Percentiles rank a stretch among this genome's conserved stretches.
These are phyloP conservation scores for Solanum pinnatisectum DNA, from an alignment of 257 asterid species.

Conservation along the genomic window DNA sequence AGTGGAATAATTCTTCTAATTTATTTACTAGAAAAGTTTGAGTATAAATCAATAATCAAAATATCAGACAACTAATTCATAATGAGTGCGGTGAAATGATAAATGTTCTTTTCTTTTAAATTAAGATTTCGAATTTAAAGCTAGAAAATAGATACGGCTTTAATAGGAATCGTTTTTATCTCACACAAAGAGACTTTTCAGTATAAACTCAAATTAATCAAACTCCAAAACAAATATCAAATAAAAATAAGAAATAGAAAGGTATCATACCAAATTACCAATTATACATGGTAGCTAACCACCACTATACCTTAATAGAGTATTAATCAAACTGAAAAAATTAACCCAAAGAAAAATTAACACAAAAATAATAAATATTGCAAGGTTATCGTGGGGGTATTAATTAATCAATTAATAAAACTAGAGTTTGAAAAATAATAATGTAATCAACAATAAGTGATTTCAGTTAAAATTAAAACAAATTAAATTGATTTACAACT, in stretches of 20 bases:
- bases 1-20: not conserved
- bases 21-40: not conserved
- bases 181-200: not conserved
- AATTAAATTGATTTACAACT: not conserved
- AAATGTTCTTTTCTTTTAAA: not conserved
- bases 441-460: not conserved
- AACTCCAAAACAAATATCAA: rapidly evolving
- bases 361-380: not conserved
- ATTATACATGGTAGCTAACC: not conserved
- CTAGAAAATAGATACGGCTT: rapidly evolving
- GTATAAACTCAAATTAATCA: not conserved
- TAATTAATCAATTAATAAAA: not conserved
- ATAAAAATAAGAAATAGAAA: not conserved
- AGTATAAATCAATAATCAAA: not conserved
- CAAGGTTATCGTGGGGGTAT: not conserved
- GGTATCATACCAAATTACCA: not conserved
- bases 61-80: not conserved
- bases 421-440: not conserved
- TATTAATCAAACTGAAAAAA: not conserved
- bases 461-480: not conserved
- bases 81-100: not conserved
- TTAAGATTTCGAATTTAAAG: not conserved
- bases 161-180: not conserved
- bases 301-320: not conserved
- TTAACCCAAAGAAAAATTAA: not conserved